Base-by-base conservation (phyloP, 805 yeast genomes). In the Suhomyces prunicola region DNA sequence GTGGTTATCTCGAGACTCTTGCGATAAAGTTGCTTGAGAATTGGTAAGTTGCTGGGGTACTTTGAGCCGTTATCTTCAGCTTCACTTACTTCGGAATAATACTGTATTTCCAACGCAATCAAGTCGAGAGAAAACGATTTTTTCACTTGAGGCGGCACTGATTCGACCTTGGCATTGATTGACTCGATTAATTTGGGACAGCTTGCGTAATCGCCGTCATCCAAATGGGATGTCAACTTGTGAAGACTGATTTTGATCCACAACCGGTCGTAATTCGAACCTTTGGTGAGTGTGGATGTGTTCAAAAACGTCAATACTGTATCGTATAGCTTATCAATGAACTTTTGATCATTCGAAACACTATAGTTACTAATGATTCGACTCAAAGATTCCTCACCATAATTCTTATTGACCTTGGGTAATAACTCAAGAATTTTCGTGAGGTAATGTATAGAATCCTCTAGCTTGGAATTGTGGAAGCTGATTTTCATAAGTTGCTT, bases 61-160 rank as follows among this genome's bases (percentile, higher is more conserved):
- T 45, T 23, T 9, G 26, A 19, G 15, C 23, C n/a, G 15, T 10
- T 41, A 19, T 23, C 45, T 36, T 36, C 41, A 15, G 12, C 17
- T 36, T 36, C 41, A 9, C 41, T 15, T 17, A 36, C 41, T n/a
- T 44, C 46, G n/a, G 83, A 70, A 33, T 77, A 72, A 44, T 82
- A 75, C 51, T 80, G 80, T 54, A 88, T 86, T 61, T 86, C 87
- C 4, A 83, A 75, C 0, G 94, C 88, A 19, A 86, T 77, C 1
- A 85, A 74, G 53, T 89, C 96, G 41, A 88, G 67, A 19, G 82
- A 66, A 55, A 74, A 80, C 0, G 83, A 70, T 55, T 72, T 79
- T 49, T 65, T 72, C 0, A 79, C 71, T 53, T 79, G 69, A 39
- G 81, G 86, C 6, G 79, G 63, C 0, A 76, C 74, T 1, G 44